Base-by-base conservation (phyloP, 768 basidiomycete genomes). In the Galerina marginata region DNA sequence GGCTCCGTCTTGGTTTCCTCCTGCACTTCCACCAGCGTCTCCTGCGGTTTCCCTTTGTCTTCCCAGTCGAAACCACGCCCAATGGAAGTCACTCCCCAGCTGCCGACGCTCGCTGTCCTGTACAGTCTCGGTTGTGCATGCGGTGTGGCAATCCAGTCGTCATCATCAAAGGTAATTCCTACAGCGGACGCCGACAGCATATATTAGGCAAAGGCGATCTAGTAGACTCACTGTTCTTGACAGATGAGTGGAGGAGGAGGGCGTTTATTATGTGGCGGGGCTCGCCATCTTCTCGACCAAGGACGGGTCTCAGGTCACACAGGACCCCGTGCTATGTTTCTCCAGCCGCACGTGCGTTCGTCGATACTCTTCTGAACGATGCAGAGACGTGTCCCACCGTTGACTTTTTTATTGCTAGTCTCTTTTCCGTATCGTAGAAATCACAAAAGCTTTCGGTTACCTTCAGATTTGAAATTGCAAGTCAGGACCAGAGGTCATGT, bases 21-120 rank as follows among this genome's bases (percentile, higher is more conserved):
- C 43, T 58, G 25, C 25, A 64, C 59, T 49, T 64, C 65, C 23
- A 60, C n/a, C 10, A 58, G 55, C 26, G 56, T 43, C 36, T 63
- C 65, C 37, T 64, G 55, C 61, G 67, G 59, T 10, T 56, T 61
- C 25, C 54, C 58, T 29, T 63, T 75, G 59, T 80, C 74, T 56
- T 80, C 81, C 90, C 92, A 93, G 72, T 91, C 80, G 69, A 92
- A 93, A 15, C 92, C 92, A 48, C 90, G 85, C 10, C 92, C 92
- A 48, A 93, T 88, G 39, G 86, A 91, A 16, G 92, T 93, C 61
- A 94, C 91, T 6, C 89, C 89, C 90, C 91, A 94, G 74, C 91
- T 92, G 36, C 87, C 85, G 54, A 89, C 86, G 60, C 88, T 90
- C 42, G 89, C 82, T 6, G 88, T 77, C 60, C 84, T 79, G 74